Evolutionary conservation across 768 basidiomycete species (phyloP), one percentile per base, ranked within the genome.

Genomic region (Macrolepiota dolichaula): DNA sequence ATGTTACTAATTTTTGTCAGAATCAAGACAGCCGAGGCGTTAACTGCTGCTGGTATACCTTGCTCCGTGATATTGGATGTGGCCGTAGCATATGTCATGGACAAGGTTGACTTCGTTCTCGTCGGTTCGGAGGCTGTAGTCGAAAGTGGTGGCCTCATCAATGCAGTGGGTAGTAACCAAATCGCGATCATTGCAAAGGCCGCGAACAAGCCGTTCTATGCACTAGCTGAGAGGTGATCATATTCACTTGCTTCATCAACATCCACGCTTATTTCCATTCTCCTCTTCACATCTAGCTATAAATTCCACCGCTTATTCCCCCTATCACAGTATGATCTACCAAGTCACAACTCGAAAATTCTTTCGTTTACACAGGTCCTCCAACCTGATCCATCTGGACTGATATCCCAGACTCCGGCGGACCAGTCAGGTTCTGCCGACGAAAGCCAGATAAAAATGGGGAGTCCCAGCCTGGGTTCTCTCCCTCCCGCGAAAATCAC

Each of bases 81-180:
- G 13, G 95, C 96, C 1, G 96, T 98, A 3, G 94, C 94, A 40
- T 98, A 98, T 76, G 87, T 93, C 67, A 98, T 99, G 91, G 93
- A 96, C 65, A 89, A 91, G 67, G 94, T 96, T 19, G 93, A 96
- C 73, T 91, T 96, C 72, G 91, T 96, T 53, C 83, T 99, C 51
- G 95, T 98, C 42, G 97, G 97, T 35, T 95, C 95, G 42, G 97
- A 99, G 77, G 97, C 96, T 7, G 96, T 99, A 27, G 96, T 97
- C 4, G 97, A 98, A 74, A 94, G 92, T 64, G 97, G 97, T 47
- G 93, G 95, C 3, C 77, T 94, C 62, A 86, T 96, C 66, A 95
- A 95, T 70, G 92, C 91, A 55, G 91, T 98, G 38, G 96, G 96
- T 44, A 94, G 94, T 68, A 95, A 93, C 74, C 94, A 97, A 75